These are phyloP conservation scores for Micromonas pusilla DNA, from an alignment of 139 green algal species.

Conservation along the genomic window DNA sequence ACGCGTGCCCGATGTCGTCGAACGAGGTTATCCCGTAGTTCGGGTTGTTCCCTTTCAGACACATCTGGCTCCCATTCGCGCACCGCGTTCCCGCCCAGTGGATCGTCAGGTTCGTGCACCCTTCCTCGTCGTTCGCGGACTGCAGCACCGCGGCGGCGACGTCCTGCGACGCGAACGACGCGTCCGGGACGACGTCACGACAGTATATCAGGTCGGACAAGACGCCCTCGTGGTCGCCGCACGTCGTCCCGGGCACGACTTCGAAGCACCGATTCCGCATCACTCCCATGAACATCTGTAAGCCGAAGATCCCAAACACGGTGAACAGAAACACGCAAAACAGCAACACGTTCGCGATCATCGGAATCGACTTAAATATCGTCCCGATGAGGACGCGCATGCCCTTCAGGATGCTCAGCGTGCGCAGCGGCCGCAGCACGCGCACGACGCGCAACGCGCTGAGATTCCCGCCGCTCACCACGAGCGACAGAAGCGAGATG, in stretches of 20 bases:
- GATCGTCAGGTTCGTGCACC: slow-evolving; percentile 13
- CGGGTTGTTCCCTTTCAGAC: slow-evolving; percentile 14
- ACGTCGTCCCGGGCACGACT: background rate
- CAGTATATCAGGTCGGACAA: background rate
- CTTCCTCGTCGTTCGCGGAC: background rate
- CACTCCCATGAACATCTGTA: slow-evolving; percentile 33
- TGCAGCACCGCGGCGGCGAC: background rate
- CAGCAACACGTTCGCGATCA: slow-evolving; percentile 34
- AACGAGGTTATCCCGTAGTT: slow-evolving; percentile 30
- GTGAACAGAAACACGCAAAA: slow-evolving; percentile 32
- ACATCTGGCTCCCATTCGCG: slow-evolving; percentile 9
- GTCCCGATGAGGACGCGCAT: slow-evolving; percentile 36
- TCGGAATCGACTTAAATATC: slow-evolving; percentile 31
- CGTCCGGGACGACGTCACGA: background rate
- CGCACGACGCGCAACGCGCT: slow-evolving; percentile 25
- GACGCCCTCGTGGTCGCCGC: no score
- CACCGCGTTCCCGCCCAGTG: background rate
- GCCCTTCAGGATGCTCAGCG: slow-evolving; percentile 27
- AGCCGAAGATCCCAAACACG: slow-evolving; percentile 37
- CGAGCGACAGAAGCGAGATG: slow-evolving; percentile 2
- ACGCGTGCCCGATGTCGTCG: slow-evolving; percentile 28
- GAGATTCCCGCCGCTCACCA: background rate
- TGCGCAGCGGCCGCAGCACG: slow-evolving; percentile 35
- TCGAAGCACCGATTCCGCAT: slow-evolving; percentile 26
- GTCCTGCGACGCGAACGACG: background rate